Percentiles rank a stretch among this genome's conserved stretches.
These are phyloP conservation scores for Calonectria fujianensis DNA, from an alignment of 2,329 filamentous ascomycete genomes.

Conservation along the genomic window DNA sequence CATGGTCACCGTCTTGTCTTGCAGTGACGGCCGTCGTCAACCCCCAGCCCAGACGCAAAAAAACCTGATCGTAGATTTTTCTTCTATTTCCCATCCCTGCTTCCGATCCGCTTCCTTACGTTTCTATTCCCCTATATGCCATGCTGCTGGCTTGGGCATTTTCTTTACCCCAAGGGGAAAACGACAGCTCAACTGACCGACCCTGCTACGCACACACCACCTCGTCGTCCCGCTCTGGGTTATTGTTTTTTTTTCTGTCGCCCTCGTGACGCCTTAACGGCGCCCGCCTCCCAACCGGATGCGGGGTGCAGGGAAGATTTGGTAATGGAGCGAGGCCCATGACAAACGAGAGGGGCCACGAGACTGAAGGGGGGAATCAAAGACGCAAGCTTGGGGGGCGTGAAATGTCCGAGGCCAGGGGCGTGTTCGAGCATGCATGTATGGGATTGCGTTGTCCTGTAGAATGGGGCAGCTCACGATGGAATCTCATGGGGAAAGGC, in stretches of 20 bases:
- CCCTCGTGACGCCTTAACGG: constrained; percentile 54
- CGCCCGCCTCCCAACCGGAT: constrained; percentile 51
- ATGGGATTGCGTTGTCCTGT: constrained; percentile 36
- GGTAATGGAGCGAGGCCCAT: constrained; percentile 52
- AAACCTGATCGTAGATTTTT: constrained; percentile 8
- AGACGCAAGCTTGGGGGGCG: constrained; percentile 40
- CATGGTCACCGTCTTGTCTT: constrained; percentile 4
- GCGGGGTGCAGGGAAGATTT: constrained; percentile 56
- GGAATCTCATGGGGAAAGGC: constrained; percentile 34
- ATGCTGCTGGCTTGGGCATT: constrained; percentile 16
- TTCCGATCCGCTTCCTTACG: constrained; percentile 31
- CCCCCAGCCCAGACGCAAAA: neutral
- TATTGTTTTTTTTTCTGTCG: constrained; percentile 47
- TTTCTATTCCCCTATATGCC: neutral
- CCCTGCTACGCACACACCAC: constrained; percentile 36
- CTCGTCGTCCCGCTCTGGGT: constrained; percentile 34
- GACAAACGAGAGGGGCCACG: constrained; percentile 55
- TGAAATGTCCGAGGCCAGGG: constrained; percentile 35
- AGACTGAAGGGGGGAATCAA: constrained; percentile 43
- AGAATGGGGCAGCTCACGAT: constrained; percentile 43
- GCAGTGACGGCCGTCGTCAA: neutral
- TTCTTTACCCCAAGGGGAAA: constrained; percentile 24
- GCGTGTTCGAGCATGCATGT: constrained; percentile 34
- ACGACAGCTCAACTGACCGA: constrained; percentile 33
- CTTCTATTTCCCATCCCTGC: neutral